Evolutionary conservation across 768 basidiomycete genomes (phyloP), one percentile per base, ranked within the genome.

Genomic region (Sarcomyxa edulis): DNA sequence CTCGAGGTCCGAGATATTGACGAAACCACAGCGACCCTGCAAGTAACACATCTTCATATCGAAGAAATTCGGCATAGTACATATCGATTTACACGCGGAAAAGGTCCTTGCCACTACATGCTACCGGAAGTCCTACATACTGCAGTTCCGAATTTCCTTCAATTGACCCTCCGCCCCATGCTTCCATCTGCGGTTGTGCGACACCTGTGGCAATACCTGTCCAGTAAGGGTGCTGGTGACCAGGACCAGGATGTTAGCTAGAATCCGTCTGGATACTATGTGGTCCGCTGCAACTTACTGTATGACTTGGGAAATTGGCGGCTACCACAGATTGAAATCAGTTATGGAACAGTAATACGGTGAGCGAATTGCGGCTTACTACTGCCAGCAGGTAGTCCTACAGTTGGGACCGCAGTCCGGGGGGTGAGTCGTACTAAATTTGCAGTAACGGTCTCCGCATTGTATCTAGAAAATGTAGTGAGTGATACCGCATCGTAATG

Each of bases 261-360:
- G 6, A 10, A 36, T 20, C n/a, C 11, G 32, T 5, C 32, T 27
- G 12, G 19, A 16, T 6, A 9, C 18, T 25, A 18, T 35, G 36
- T 20, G 15, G 33, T 18, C 28, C 10, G 16, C 22, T 31, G 43
- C 32, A 14, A 63, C 81, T 55, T 45, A 85, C 83, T 67, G 52
- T 82, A 81, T 47, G 75, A 73, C 54, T 84, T 65, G 25, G 84
- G 84, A 58, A 79, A 86, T 55, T 78, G 76, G 41, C 76, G 80
- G 57, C 84, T 86, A 52, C n/a, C n/a, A n/a, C n/a, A 22, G 44
- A 8, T 24, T 35, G 33, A 25, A 40, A 37, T 37, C 43, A 46
- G 28, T 26, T 42, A 27, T 46, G 51, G 35, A 63, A 61, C 30
- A 42, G 32, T 28, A 43, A 23, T 34, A 36, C 29, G 35, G 22